Evolutionary conservation across 1,284 basidiomycete species (phyloP).

Genomic region (Ceratobasidium sp.): DNA sequence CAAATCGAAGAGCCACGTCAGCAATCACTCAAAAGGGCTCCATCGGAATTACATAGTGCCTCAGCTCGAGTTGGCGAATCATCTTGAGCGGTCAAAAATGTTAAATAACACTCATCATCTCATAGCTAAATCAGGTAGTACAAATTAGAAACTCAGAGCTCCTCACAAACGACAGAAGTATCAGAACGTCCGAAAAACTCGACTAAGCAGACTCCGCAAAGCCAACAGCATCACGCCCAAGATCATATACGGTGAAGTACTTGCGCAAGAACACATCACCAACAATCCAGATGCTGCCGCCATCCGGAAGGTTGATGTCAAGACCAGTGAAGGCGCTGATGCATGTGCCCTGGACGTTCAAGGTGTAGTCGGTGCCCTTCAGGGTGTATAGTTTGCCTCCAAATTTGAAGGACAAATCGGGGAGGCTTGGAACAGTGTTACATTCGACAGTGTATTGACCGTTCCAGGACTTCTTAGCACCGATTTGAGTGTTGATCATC

Average conservation of each 20-base stretch:
- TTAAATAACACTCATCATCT: constrained; percentile 26
- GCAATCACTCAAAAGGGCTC: no score
- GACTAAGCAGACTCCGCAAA: constrained; percentile 72
- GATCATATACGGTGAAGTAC: constrained; percentile 96
- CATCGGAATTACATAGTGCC: no score
- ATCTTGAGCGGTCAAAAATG: neutral
- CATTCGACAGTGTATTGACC: constrained; percentile 97
- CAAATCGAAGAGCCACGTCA: neutral
- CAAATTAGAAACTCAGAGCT: constrained; percentile 2
- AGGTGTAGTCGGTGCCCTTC: constrained; percentile 89
- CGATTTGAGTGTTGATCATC: constrained; percentile 97
- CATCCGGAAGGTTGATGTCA: constrained; percentile 87
- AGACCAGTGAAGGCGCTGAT: constrained; percentile 95
- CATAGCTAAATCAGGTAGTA: constrained; percentile 10
- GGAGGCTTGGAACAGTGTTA: constrained; percentile 83
- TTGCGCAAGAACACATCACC: constrained; percentile 91
- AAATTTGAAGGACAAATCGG: constrained; percentile 90
- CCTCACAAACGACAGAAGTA: constrained; percentile 27
- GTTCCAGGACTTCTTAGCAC: constrained; percentile 93
- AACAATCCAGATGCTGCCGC: constrained; percentile 93
- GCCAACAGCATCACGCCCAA: constrained; percentile 87
- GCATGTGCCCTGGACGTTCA: constrained; percentile 91
- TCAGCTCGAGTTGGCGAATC: no score
- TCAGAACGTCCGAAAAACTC: neutral
- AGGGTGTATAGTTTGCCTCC: constrained; percentile 85